These are phyloP conservation scores for Neurospora sp. DNA, from an alignment of 495 filamentous ascomycete species.

Conservation along the genomic window DNA sequence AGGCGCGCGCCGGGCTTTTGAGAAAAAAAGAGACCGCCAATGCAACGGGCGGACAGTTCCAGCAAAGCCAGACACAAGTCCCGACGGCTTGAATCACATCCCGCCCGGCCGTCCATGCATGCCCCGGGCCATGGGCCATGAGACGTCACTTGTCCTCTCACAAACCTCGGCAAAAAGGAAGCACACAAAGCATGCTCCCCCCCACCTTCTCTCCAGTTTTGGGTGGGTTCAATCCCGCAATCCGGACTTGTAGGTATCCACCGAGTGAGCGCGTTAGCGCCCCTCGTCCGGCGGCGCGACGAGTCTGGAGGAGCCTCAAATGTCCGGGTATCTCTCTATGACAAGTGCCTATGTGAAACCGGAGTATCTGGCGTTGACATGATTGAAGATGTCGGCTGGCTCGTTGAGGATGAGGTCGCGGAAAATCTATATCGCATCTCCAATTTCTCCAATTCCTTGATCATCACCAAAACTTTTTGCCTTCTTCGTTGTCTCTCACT, in stretches of 20 bases:
- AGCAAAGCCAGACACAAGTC: not conserved
- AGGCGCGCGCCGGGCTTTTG: not conserved
- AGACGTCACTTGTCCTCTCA: conserved; percentile 15
- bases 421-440: not conserved
- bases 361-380: not conserved
- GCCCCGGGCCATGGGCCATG: conserved; percentile 9
- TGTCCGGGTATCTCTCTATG: not conserved
- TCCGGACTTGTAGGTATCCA: not conserved
- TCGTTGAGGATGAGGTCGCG: not conserved
- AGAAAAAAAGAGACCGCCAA: not conserved
- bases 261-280: not conserved
- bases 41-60: not conserved
- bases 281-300: not conserved
- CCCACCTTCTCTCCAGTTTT: not conserved
- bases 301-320: not conserved
- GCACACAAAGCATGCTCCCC: not conserved
- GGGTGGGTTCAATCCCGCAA: not conserved
- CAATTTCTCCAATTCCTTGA: not conserved
- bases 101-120: not conserved
- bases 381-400: not conserved
- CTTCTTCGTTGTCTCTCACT: not conserved
- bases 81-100: not conserved
- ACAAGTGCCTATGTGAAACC: not conserved
- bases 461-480: not conserved
- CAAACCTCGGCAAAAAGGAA: conserved; percentile 25